Evolutionary conservation across 768 basidiomycete species (phyloP), one percentile per base, ranked within the genome.

Genomic region (Macrolepiota albuminosa): DNA sequence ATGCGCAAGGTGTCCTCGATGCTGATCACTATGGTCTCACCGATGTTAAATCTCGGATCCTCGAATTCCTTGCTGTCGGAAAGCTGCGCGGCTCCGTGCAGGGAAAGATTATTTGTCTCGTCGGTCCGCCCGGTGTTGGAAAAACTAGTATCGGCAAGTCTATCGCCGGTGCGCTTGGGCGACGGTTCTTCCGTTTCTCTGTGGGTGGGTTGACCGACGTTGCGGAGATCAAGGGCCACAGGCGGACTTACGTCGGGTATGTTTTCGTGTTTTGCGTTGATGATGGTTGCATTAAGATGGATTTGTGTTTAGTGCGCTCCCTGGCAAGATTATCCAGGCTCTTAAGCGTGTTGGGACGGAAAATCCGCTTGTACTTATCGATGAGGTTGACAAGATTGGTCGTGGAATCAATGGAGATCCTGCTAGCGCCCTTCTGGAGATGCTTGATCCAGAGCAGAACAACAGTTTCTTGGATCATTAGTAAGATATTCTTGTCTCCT

Each of bases 161-260:
- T 2, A 97, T 99, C 54, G 89, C 97, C 0, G 83, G 94, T 16
- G 95, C 96, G 4, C 78, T 99, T 26, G 86, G 89, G 31, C 76
- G 96, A 60, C 88, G 93, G 71, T 98, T 98, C 77, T 98, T 95
- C 84, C 83, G 95, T 51, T 97, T 99, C 76, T 93, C 91, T 9
- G 96, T 98, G 4, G 96, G 97, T 63, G 96, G 97, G 14, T 73
- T 99, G 69, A 93, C 93, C 50, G 97, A 99, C 71, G 95, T 98
- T 0, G 97, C 97, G 57, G 97, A 98, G 81, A 98, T 99, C 69
- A 98, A 98, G 75, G 97, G 97, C 1, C 97, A 99, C 69, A 77
- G 97, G 67, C 78, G 97, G 70, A 99, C 96, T n/a, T 98, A 97
- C 69, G 93, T 95, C 55, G 93, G 91, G 88, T 91, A 59, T 47